These are phyloP conservation scores for Ogataea nakhonphanomensis DNA, from an alignment of 805 yeast species.

Conservation along the genomic window DNA sequence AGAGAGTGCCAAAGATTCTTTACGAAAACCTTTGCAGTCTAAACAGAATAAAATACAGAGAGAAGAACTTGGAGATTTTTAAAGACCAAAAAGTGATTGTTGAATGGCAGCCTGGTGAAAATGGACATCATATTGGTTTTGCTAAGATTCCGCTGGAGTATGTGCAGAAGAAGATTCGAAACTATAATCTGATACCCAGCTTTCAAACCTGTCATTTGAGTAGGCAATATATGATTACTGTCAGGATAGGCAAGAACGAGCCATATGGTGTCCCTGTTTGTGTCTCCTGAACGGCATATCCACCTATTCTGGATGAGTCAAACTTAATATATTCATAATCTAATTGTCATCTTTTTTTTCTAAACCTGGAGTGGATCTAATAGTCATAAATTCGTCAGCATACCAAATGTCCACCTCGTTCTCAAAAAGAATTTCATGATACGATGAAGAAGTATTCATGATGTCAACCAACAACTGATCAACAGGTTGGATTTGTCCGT, in stretches of 20 bases:
- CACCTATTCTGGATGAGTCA: neutral
- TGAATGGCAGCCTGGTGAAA: constrained; percentile 7
- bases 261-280: constrained; percentile 7
- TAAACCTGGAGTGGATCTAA: neutral
- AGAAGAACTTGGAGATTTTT: constrained; percentile 12
- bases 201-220: constrained; percentile 64
- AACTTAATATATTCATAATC: neutral
- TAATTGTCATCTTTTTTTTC: neutral
- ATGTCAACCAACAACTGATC: constrained; percentile 39
- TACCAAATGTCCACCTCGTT: constrained; percentile 45
- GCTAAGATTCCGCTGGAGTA: constrained; percentile 9
- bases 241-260: constrained; percentile 10
- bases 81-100: constrained; percentile 3
- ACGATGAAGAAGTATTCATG: constrained; percentile 42
- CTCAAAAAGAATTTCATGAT: constrained; percentile 42
- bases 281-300: constrained; percentile 4
- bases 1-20: constrained; percentile 8
- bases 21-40: constrained; percentile 32
- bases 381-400: constrained; percentile 30
- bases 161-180: constrained; percentile 28
- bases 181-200: constrained; percentile 53
- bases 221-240: constrained; percentile 44
- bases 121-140: constrained; percentile 1
- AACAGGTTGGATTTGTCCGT: constrained; percentile 36
- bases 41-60: constrained; percentile 6